phyloP scores from a whole-genome alignment of 305 asterid genomes.

The Fraxinus dipetala region DNA sequence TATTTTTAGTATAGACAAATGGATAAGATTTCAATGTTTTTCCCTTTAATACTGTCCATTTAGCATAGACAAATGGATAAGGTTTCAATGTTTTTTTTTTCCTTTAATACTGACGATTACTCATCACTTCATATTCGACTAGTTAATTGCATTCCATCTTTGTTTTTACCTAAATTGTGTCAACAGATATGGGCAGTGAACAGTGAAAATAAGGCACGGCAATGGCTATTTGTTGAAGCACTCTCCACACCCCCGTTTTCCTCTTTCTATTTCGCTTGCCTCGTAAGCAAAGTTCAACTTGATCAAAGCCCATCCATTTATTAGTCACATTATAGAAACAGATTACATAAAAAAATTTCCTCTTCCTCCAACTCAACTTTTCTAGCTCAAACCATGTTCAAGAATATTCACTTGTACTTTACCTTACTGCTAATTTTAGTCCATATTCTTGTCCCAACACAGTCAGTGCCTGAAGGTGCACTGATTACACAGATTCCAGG shows the following conservation, averaged over 20 bases:
- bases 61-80: no score
- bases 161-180: background rate
- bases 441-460: constrained; percentile 21
- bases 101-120: background rate
- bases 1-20: background rate
- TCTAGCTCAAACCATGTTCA: constrained; percentile 15
- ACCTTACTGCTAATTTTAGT: constrained; percentile 24
- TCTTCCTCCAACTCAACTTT: background rate
- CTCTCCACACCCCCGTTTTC: background rate
- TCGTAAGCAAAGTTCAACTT: constrained; percentile 5
- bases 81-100: no score
- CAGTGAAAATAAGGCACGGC: background rate
- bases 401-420: constrained; percentile 5
- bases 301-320: background rate
- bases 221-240: background rate
- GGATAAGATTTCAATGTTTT: background rate
- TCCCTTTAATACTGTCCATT: background rate
- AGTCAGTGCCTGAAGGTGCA: constrained; percentile 64
- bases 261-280: constrained; percentile 12
- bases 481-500: constrained; percentile 67
- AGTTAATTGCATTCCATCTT: background rate
- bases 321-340: background rate
- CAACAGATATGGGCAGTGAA: background rate
- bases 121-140: background rate
- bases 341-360: background rate